phyloP scores from a whole-genome alignment of 495 filamentous ascomycete genomes.

The Alectoria sarmentosa region DNA sequence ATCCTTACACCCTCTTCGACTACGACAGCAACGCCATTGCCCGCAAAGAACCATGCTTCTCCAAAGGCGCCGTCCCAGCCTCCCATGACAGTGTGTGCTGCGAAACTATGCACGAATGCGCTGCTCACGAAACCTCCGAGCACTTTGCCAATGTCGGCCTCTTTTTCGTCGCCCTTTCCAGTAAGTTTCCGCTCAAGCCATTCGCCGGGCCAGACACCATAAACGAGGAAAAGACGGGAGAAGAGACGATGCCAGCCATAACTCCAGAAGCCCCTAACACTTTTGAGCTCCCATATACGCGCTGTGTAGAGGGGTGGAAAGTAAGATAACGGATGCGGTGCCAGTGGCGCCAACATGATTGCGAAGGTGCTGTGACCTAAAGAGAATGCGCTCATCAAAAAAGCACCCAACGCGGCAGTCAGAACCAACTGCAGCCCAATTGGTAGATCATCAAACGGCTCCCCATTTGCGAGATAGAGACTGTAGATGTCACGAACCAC shows the following conservation, averaged over 20 bases:
- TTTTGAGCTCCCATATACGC: constrained; percentile 22
- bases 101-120: constrained; percentile 26
- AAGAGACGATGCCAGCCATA: constrained; percentile 29
- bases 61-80: constrained; percentile 22
- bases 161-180: constrained; percentile 14
- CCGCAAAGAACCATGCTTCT: constrained; percentile 26
- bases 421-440: constrained; percentile 19
- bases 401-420: constrained; percentile 24
- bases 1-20: constrained; percentile 23
- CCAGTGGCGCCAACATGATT: constrained; percentile 23
- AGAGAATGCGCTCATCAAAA: constrained; percentile 24
- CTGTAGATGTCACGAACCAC: constrained; percentile 21
- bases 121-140: constrained; percentile 25
- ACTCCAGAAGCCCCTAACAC: constrained; percentile 25
- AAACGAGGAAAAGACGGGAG: constrained; percentile 26
- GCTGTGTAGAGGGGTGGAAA: constrained; percentile 26
- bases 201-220: constrained; percentile 28
- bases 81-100: constrained; percentile 24
- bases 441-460: constrained; percentile 21
- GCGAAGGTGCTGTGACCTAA: constrained; percentile 24
- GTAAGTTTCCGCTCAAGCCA: constrained; percentile 25
- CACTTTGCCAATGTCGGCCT: constrained; percentile 26
- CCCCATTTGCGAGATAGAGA: constrained; percentile 9
- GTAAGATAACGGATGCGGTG: constrained; percentile 26
- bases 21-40: constrained; percentile 24